Conservation (phyloP, 495 filamentous ascomycete species). For the Geoglossum glabrum region DNA sequence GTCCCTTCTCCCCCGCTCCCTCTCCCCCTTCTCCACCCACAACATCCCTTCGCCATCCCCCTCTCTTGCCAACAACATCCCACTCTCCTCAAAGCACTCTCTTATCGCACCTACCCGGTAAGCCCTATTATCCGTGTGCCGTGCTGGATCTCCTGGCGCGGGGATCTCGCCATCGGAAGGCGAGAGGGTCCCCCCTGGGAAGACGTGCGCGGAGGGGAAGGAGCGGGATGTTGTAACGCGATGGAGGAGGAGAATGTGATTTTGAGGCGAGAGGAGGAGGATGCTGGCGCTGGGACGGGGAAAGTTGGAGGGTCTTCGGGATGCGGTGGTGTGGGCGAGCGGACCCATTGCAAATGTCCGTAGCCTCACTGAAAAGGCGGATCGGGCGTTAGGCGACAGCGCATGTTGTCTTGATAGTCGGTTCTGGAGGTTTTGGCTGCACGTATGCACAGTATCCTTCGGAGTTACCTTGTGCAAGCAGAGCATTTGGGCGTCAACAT, state of each 20-base stretch:
- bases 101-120: conserved; percentile 68
- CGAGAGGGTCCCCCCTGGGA: conserved; percentile 80
- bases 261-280: conserved; percentile 64
- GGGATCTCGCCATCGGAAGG: conserved; percentile 45
- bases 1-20: conserved; percentile 42
- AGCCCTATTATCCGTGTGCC: conserved; percentile 43
- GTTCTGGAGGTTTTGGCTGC: no score
- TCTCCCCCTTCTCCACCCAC: conserved; percentile 34
- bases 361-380: no score
- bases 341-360: not conserved
- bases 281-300: conserved; percentile 31
- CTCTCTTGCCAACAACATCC: conserved; percentile 56
- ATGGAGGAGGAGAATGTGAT: conserved; percentile 74
- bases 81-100: conserved; percentile 90
- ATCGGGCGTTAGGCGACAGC: not conserved
- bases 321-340: not conserved
- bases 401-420: not conserved
- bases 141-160: conserved; percentile 19
- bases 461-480: no score
- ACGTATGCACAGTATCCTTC: no score
- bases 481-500: no score
- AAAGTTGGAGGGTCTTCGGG: not conserved
- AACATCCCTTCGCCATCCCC: conserved; percentile 26
- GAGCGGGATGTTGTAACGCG: conserved; percentile 62
- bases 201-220: conserved; percentile 86